Evolutionary conservation across 73 alveolate species (phyloP).

Genomic region (Paraurostyla sp.): DNA sequence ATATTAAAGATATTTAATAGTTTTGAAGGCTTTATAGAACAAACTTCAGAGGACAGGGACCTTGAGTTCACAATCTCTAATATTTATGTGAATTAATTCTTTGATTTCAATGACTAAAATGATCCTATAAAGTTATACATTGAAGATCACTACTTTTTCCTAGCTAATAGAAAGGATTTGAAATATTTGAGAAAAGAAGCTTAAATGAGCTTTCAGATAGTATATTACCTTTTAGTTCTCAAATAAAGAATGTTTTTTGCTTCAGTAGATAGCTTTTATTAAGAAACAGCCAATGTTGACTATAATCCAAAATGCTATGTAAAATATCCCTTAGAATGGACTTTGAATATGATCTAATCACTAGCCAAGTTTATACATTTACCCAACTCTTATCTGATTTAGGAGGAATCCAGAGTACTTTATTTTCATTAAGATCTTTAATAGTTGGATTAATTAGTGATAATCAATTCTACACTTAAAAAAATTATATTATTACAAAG

Average conservation of each 20-base stretch:
- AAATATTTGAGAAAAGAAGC: not conserved
- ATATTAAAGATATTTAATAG: no score
- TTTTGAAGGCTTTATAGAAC: no score
- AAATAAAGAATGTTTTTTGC: not conserved
- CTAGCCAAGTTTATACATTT: conserved; percentile 9
- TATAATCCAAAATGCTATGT: not conserved
- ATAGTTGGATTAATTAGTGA: not conserved
- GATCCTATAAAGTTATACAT: not conserved
- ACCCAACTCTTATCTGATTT: not conserved
- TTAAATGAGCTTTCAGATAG: not conserved
- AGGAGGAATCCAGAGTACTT: conserved; percentile 24
- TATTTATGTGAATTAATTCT: no score
- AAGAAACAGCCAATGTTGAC: not conserved
- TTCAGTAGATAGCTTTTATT: not conserved
- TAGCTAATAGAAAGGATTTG: not conserved
- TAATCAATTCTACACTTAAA: not conserved
- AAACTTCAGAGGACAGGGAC: no score
- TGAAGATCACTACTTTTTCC: conserved; percentile 33
- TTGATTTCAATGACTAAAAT: not conserved
- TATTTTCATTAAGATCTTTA: not conserved
- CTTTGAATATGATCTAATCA: not conserved
- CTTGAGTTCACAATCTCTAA: no score
- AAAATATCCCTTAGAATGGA: not conserved
- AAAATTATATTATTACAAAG: not conserved
- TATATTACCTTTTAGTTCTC: not conserved